Evolutionary conservation across 768 basidiomycete species (phyloP).

Genomic region (Lanmaoa rubissima): DNA sequence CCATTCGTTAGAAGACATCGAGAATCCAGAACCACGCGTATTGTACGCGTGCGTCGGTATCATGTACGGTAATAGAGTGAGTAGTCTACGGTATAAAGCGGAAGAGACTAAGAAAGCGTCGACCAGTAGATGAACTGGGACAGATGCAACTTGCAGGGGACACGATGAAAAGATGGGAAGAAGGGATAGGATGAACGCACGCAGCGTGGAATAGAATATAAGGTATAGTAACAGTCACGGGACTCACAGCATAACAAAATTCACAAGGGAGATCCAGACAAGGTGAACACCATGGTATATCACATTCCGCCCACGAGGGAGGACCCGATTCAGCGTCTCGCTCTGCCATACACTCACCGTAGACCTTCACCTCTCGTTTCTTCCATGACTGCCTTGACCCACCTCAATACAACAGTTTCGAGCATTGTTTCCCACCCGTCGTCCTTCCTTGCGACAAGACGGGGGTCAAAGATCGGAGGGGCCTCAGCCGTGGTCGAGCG

Average conservation of each 20-base stretch:
- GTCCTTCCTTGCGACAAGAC: conserved; percentile 67
- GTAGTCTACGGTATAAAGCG: conserved; percentile 10
- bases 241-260: conserved; percentile 6
- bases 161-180: neutral
- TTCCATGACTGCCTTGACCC: conserved; percentile 67
- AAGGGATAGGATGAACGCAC: neutral
- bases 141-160: neutral
- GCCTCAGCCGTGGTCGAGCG: conserved; percentile 44
- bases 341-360: conserved; percentile 14
- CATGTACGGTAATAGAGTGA: conserved; percentile 17
- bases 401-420: conserved; percentile 55
- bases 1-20: neutral
- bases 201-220: conserved; percentile 11
- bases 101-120: neutral
- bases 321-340: neutral
- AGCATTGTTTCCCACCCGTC: conserved; percentile 84
- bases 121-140: conserved; percentile 1
- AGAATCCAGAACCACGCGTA: conserved; percentile 1
- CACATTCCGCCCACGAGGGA: neutral
- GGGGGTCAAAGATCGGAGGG: conserved; percentile 67
- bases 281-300: neutral
- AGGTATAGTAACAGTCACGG: conserved; percentile 7
- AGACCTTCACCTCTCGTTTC: conserved; percentile 51
- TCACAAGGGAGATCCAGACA: conserved; percentile 3
- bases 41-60: conserved; percentile 3